Base-by-base conservation (phyloP, 2,329 filamentous ascomycete genomes). In the Paecilomyces niveus region DNA sequence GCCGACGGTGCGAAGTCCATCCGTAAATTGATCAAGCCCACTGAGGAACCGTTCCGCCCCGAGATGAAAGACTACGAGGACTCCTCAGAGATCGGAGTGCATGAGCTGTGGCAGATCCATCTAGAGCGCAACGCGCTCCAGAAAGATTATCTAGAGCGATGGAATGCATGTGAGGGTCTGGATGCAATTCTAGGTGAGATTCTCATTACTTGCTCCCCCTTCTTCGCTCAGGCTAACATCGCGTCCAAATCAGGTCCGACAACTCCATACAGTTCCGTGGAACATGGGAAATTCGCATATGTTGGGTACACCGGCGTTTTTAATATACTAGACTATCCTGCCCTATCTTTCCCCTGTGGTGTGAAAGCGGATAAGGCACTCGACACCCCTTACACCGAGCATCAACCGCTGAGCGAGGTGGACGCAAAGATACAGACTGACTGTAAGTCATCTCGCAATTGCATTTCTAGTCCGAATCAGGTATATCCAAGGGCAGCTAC, bases 1-100 rank as follows among this genome's bases (percentile, higher is more conserved):
- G 76, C 79, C 10, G 80, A 83, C 58, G 80, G 81, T n/a, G 81
- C 78, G 1, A 79, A 79, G 58, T 78, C 75, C 10, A 70, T 69
- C 6, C 57, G 61, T 3, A 64, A 61, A 6, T n/a, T 45, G 2
- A n/a, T 45, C 18, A 55, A 62, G 24, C 58, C 61, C 1, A 63
- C 67, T 9, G 62, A 58, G 9, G 68, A 70, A 55, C 68, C 68
- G 2, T 81, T 75, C 59, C 73, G 80, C 9, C 79, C 80, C 0
- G 80, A 83, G 61, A 80, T 83, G 79, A 59, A 70, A 21, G 56
- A 59, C 1, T 82, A 82, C 59, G 69, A 70, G 54, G 61, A 74
- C 0, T 77, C 79, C 0, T 66, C 63, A 7, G 80, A 82, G 52
- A 59, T 78, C 1, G 78, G 78, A 0, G 71, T 73, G 0, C 62